phyloP scores from a whole-genome alignment of 371 early-diverging fungal genomes.

The Zychaea mexicana region DNA sequence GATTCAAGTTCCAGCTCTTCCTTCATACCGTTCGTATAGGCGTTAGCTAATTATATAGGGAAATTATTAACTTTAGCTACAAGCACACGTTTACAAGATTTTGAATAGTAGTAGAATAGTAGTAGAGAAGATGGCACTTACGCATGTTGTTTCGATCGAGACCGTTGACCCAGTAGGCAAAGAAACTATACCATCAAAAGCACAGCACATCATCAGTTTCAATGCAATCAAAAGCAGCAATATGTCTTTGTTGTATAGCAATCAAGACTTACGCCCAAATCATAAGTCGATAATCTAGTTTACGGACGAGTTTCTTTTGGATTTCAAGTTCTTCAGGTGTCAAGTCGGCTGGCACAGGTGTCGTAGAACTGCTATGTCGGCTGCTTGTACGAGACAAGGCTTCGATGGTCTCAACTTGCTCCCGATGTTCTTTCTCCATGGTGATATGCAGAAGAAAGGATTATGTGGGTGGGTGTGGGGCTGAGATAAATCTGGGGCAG shows the following conservation, averaged over 20 bases:
- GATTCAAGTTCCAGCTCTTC: conserved; percentile 48
- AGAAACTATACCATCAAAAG: conserved; percentile 34
- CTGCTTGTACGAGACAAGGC: background rate
- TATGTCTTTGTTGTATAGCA: too few species aligned
- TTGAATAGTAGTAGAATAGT: background rate
- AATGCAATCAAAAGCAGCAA: background rate
- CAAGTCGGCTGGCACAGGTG: background rate
- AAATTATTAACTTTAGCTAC: background rate
- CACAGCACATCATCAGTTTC: too few species aligned
- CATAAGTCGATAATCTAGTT: conserved; percentile 69
- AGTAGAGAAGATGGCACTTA: too few species aligned
- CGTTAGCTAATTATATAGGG: conserved; percentile 31
- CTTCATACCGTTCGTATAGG: conserved; percentile 53
- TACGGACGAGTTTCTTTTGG: conserved; percentile 52
- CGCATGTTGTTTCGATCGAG: conserved; percentile 82
- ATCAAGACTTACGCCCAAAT: conserved; percentile 56
- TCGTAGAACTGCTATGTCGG: background rate
- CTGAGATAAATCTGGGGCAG: too few species aligned
- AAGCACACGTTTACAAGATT: background rate
- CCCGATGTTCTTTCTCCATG: background rate
- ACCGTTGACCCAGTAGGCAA: conserved; percentile 73
- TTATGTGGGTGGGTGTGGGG: too few species aligned
- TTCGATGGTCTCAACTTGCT: background rate
- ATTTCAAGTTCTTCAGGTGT: conserved; percentile 2
- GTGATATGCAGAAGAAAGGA: background rate